Conservation (phyloP, 768 basidiomycete species). For the Podaxis sp. region DNA sequence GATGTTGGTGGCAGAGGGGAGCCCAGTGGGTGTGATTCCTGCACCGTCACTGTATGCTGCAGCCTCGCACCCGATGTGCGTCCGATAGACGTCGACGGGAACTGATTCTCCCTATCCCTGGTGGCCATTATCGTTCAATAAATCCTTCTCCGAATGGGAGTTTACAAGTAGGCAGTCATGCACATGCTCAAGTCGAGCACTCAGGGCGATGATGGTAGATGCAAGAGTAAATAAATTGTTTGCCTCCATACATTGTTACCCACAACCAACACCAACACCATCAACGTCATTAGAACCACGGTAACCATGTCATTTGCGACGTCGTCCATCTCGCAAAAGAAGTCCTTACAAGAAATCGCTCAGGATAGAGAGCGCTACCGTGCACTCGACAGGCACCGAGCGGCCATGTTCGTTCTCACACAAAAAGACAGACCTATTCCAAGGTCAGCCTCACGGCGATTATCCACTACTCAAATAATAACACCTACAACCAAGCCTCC, state of each 20-base stretch:
- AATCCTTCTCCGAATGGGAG: neutral
- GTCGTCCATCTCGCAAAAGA: neutral
- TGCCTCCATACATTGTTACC: no score
- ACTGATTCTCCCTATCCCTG: slow-evolving; percentile 16
- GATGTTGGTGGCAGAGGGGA: slow-evolving; percentile 19
- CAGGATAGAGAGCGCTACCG: neutral
- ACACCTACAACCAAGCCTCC: neutral
- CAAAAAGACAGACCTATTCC: slow-evolving; percentile 18
- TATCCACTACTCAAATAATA: neutral
- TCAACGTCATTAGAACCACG: neutral
- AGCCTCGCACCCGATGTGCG: slow-evolving; percentile 40
- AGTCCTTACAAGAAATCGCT: neutral
- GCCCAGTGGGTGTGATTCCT: slow-evolving; percentile 63
- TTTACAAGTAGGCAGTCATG: neutral
- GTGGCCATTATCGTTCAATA: neutral
- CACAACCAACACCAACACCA: neutral
- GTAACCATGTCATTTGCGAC: neutral
- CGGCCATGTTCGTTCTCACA: slow-evolving; percentile 17
- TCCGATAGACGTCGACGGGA: slow-evolving; percentile 54
- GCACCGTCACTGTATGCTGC: slow-evolving; percentile 35
- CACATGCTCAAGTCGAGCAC: neutral
- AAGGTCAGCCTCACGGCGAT: slow-evolving; percentile 6
- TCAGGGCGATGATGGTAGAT: neutral
- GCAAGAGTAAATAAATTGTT: neutral
- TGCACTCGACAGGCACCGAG: slow-evolving; percentile 13